Evolutionary conservation across 164 flowering plant species (phyloP), one percentile per base, ranked within the genome.

Genomic region (Tetracentron sinense): DNA sequence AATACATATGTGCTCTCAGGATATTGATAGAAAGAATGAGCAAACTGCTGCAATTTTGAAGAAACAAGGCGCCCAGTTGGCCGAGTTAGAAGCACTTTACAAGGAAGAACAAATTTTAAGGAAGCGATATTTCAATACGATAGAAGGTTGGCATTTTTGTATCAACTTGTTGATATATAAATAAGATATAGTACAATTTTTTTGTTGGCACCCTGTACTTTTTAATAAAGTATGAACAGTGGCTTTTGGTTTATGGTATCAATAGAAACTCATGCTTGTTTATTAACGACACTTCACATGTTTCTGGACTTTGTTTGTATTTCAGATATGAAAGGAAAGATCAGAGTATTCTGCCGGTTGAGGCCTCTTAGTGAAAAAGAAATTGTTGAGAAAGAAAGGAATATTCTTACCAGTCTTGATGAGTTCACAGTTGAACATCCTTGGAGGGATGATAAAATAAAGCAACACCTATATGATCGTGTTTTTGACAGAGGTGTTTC

Each of bases 311-410:
- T 58, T 62, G 2, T 30, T 30, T 10, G 21, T 1, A 44, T 67
- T 68, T 28, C 69, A 95, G 99, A 95, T 76, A 95, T 95, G 99
- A 95, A 95, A 73, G 99, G 99, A 42, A 92, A 95, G 75, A 83
- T 95, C 20, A 75, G 99, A 68, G 99, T 95, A 25, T 95, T 63
- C 54, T 95, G 99, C 67, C 87, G 99, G 15, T 60, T 88, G 61
- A 84, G 98, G 58, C 99, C 99, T 58, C 74, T 88, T 14, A 80
- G 72, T 80, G 85, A 75, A 35, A 95, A 88, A 71, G 99, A 95
- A 73, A 72, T 73, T 56, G 64, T 66, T 60, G 92, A 82, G 21
- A 84, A 78, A 55, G 92, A 95, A 64, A 87, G 73, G 69, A 61
- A 58, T 66, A 74, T 81, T 47, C 63, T 88, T 33, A 61, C 72